phyloP scores from a whole-genome alignment of 208 protist genomes.

The Leptomonas pyrrhocoris region DNA sequence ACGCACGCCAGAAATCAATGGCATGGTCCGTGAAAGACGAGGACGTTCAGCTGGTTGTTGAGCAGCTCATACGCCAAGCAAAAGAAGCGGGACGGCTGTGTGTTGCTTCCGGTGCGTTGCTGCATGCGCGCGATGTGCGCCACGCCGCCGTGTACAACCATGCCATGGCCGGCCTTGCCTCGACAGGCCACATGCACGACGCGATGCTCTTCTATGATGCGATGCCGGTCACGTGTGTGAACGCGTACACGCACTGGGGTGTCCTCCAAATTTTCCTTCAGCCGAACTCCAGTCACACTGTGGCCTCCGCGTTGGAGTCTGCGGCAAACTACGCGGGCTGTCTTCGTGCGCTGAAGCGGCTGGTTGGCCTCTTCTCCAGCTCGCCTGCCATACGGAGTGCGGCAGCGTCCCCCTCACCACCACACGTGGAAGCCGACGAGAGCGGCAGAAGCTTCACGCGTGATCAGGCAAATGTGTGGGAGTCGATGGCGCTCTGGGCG shows the following conservation, averaged over 20 bases:
- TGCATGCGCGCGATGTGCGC: conserved; percentile 19
- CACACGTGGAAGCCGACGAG: neutral
- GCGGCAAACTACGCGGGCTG: conserved; percentile 26
- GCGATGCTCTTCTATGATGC: conserved; percentile 41
- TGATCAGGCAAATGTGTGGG: conserved; percentile 31
- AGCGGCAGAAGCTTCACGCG: conserved; percentile 3
- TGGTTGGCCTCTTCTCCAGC: conserved; percentile 4
- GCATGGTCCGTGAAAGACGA: neutral
- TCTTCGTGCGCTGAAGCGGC: conserved; percentile 16
- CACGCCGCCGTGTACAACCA: conserved; percentile 52
- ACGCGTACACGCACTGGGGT: conserved; percentile 38
- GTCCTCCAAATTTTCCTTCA: conserved; percentile 33
- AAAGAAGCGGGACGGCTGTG: conserved; percentile 7
- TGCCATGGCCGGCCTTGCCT: conserved; percentile 43
- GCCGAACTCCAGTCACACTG: conserved; percentile 6
- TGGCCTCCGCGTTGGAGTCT: conserved; percentile 12
- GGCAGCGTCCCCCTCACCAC: neutral
- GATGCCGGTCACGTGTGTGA: conserved; percentile 16
- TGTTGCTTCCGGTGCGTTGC: conserved; percentile 18
- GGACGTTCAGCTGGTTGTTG: neutral
- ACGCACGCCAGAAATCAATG: neutral
- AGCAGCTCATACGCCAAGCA: conserved; percentile 3
- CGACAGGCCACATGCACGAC: conserved; percentile 25
- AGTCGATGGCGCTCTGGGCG: conserved; percentile 47
- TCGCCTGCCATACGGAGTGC: neutral